Conservation (phyloP, 768 basidiomycete species). For the Mycena leptocephala region DNA sequence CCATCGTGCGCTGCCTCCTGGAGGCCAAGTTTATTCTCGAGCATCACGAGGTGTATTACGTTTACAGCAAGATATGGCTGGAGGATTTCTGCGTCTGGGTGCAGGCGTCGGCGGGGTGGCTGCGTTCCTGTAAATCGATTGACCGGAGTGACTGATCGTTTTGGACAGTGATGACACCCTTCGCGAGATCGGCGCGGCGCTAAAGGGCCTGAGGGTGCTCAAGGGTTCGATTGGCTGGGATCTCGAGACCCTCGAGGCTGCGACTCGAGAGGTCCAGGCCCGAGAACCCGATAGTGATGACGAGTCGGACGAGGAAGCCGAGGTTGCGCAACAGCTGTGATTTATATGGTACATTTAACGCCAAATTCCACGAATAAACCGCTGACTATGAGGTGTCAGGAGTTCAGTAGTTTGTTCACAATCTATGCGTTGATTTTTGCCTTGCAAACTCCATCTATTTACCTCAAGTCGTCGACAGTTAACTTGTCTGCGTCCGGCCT, state of each 20-base stretch:
- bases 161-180: slow-evolving; percentile 72
- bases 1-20: slow-evolving; percentile 76
- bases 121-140: neutral
- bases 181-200: slow-evolving; percentile 57
- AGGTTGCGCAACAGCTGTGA: slow-evolving; percentile 33
- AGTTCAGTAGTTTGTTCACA: neutral
- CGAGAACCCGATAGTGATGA: slow-evolving; percentile 81
- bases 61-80: slow-evolving; percentile 91
- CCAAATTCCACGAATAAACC: neutral
- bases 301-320: slow-evolving; percentile 56
- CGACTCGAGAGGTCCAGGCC: slow-evolving; percentile 56
- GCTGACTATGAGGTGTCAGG: neutral
- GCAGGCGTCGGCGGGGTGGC: slow-evolving; percentile 79
- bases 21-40: slow-evolving; percentile 84
- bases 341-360: too few species aligned
- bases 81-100: slow-evolving; percentile 91
- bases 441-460: too few species aligned
- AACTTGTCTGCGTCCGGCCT: too few species aligned
- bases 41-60: slow-evolving; percentile 88
- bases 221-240: slow-evolving; percentile 81
- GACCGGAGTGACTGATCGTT: neutral
- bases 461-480: too few species aligned
- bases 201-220: slow-evolving; percentile 60
- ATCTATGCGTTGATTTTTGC: too few species aligned
- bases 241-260: slow-evolving; percentile 76